Conservation (phyloP, 164 flowering plant genomes). For the Warburgia ugandensis region DNA sequence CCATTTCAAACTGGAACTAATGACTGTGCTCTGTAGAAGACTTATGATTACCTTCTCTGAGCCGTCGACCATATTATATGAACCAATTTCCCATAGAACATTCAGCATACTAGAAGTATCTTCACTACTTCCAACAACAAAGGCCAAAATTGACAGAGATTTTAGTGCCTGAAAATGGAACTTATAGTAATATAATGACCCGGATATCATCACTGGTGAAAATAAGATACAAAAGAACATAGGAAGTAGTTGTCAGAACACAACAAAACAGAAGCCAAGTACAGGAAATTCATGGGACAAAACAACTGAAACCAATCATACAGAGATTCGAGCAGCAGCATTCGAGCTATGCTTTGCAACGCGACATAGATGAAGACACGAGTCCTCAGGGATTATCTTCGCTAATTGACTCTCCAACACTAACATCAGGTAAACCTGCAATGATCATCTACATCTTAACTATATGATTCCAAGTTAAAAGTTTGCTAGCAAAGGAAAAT, state of each 20-base stretch:
- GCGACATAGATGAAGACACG: conserved; percentile 1
- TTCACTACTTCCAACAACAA: conserved; percentile 8
- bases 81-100: conserved; percentile 9
- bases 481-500: not conserved
- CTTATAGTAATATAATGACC: not conserved
- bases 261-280: not conserved
- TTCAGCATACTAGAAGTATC: conserved; percentile 1
- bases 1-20: too few species aligned
- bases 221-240: too few species aligned
- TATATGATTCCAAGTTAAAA: not conserved
- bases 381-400: not conserved
- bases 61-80: too few species aligned
- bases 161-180: conserved; percentile 3
- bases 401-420: not conserved
- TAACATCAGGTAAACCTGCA: conserved; percentile 4
- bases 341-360: not conserved
- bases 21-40: too few species aligned
- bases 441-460: not conserved
- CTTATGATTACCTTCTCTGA: too few species aligned
- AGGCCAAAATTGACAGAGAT: conserved; percentile 8
- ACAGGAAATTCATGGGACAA: not conserved
- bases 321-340: too few species aligned
- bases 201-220: not conserved
- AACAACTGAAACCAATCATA: not conserved
- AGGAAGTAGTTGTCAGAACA: not conserved